Evolutionary conservation across 1,139 yeast species (phyloP).

Genomic region (Suhomyces taliae): DNA sequence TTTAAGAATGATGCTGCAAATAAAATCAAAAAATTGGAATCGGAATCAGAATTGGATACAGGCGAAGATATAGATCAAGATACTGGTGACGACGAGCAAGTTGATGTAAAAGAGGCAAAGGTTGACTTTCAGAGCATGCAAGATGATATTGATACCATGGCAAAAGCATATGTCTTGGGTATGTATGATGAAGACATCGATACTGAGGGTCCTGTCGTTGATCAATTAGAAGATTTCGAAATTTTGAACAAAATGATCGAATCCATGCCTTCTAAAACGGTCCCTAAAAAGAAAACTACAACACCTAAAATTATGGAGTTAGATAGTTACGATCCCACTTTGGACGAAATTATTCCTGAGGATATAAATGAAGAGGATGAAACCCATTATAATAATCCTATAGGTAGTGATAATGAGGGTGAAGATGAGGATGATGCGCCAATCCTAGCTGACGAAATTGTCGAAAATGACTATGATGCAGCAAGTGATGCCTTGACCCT

Average conservation of each 20-base stretch:
- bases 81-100: not conserved
- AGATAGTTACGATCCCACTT: conserved; percentile 16
- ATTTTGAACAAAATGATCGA: conserved; percentile 51
- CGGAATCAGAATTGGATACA: too few species aligned
- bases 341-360: conserved; percentile 24
- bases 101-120: conserved; percentile 23
- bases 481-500: conserved; percentile 21
- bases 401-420: conserved; percentile 22
- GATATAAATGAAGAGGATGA: conserved; percentile 38
- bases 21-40: too few species aligned
- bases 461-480: conserved; percentile 33
- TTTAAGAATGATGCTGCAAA: too few species aligned
- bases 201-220: conserved; percentile 58
- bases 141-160: conserved; percentile 56
- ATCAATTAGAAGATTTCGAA: conserved; percentile 56
- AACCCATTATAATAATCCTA: conserved; percentile 12
- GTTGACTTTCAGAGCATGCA: conserved; percentile 44
- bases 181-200: conserved; percentile 61
- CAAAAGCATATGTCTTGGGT: conserved; percentile 58
- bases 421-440: conserved; percentile 44
- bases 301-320: conserved; percentile 11
- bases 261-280: conserved; percentile 19
- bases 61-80: not conserved
- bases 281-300: conserved; percentile 10
- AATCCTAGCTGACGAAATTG: conserved; percentile 36